Evolutionary conservation across 768 basidiomycete genomes (phyloP).

Genomic region (Inosperma sp.): DNA sequence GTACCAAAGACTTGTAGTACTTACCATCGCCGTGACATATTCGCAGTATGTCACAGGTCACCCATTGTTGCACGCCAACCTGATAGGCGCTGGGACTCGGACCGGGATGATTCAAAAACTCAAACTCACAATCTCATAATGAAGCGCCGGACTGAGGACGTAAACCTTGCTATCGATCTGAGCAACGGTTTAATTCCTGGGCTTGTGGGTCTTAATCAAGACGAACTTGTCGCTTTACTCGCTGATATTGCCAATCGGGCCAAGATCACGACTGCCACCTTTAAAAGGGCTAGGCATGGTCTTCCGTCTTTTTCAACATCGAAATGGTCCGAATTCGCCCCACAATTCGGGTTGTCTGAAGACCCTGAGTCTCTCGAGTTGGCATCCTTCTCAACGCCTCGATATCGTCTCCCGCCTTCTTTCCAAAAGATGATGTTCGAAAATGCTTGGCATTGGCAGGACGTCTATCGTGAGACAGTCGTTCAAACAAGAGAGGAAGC

Average conservation of each 20-base stretch:
- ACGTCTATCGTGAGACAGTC: not conserved
- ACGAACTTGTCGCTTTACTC: slow-evolving; percentile 2
- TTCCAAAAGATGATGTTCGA: not conserved
- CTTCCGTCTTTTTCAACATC: not conserved
- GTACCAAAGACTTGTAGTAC: too few relatives aligned
- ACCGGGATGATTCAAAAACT: too few relatives aligned
- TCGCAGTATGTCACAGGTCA: too few relatives aligned
- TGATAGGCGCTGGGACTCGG: too few relatives aligned
- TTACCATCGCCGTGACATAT: too few relatives aligned
- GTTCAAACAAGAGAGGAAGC: not conserved
- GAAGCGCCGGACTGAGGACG: too few relatives aligned
- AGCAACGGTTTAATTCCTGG: not conserved
- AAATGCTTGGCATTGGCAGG: not conserved
- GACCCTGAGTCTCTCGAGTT: not conserved
- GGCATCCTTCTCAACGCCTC: not conserved
- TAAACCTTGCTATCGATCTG: slow-evolving; percentile 4
- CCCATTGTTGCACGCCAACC: too few relatives aligned
- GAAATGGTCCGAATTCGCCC: not conserved
- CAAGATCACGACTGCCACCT: not conserved
- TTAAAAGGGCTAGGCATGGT: not conserved
- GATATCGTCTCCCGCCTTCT: not conserved
- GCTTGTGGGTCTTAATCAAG: not conserved
- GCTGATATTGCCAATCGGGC: not conserved
- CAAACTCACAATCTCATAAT: too few relatives aligned
- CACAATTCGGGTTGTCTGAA: not conserved